Evolutionary conservation across 495 filamentous ascomycete genomes (phyloP), one percentile per base, ranked within the genome.

Genomic region (Aspergillus asperescens): DNA sequence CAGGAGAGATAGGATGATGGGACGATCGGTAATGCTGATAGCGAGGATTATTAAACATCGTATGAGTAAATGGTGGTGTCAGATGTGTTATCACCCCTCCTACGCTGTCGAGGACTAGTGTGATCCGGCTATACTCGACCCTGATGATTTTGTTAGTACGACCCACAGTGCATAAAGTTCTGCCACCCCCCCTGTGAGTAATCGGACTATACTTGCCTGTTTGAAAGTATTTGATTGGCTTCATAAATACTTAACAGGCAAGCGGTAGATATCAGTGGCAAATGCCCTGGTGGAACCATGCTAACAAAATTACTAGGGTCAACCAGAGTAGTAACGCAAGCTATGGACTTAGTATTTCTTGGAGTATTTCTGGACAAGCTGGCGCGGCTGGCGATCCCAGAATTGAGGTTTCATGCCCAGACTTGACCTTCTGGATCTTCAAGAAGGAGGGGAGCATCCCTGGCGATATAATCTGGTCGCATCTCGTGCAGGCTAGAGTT

Each of bases 1-100:
- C n/a, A n/a, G n/a, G n/a, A n/a, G n/a, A n/a, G n/a, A n/a, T n/a
- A n/a, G n/a, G n/a, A n/a, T n/a, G 28, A 55, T 59, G 40, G 48
- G 56, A 47, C 47, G 53, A 60, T 60, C 51, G 15, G 57, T 60
- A 60, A 60, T 54, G 34, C 29, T 43, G 32, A 48, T 55, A 45
- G 31, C 40, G 23, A 48, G 48, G 20, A 37, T 39, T 12, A 37
- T 39, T 12, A 46, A 23, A 38, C 29, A 39, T 57, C 24, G 32
- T 24, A 47, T 58, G 55, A 41, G 47, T 31, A 53, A 47, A 23
- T 16, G 13, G 10, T 28, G 37, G 39, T 34, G 16, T 15, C 12
- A 43, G 19, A n/a, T n/a, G 12, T 38, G 32, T 40, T 39, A 43
- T 48, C 28, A 43, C 48, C 37, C 48, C 28, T 43, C 48, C 20